Evolutionary conservation across 352 stramenopile genomes (phyloP).

Genomic region (Phytophthora meadii): DNA sequence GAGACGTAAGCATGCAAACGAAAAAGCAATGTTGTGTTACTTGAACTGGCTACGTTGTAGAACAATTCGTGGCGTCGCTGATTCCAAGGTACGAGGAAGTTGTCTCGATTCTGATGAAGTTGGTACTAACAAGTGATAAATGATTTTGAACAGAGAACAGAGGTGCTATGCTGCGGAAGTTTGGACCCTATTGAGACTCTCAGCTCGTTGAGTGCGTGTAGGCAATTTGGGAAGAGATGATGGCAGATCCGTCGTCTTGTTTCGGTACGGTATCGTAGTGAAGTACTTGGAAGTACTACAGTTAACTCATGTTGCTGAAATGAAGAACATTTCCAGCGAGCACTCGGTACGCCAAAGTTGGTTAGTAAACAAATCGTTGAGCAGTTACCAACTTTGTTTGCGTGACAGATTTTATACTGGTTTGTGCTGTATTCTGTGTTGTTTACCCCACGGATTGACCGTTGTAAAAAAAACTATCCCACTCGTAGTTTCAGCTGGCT

Average conservation of each 20-base stretch:
- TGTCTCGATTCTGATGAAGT: background rate
- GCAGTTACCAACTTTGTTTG: constrained; percentile 12
- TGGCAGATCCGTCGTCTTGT: constrained; percentile 81
- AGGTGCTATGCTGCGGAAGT: constrained; percentile 23
- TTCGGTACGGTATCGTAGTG: constrained; percentile 53
- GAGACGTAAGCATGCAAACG: constrained; percentile 56
- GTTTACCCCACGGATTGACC: too few relatives aligned
- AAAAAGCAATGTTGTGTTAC: background rate
- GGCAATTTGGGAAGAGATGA: constrained; percentile 91
- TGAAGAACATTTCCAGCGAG: constrained; percentile 77
- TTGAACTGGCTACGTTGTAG: constrained; percentile 30
- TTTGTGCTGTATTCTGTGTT: constrained; percentile 21
- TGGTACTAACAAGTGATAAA: constrained; percentile 8
- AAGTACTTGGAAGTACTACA: too few relatives aligned
- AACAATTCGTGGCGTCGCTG: constrained; percentile 68
- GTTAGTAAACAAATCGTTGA: too few relatives aligned
- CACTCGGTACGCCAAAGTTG: constrained; percentile 49
- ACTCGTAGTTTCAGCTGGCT: constrained; percentile 76
- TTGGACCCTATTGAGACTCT: constrained; percentile 1
- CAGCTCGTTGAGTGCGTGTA: constrained; percentile 24
- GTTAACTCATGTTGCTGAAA: constrained; percentile 8
- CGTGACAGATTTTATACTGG: constrained; percentile 85
- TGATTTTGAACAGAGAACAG: constrained; percentile 26
- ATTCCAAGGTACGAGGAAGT: constrained; percentile 57
- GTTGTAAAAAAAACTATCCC: background rate